Evolutionary conservation across 2,329 filamentous ascomycete genomes (phyloP), one percentile per base, ranked within the genome.

Genomic region (Diaporthe humulicola): DNA sequence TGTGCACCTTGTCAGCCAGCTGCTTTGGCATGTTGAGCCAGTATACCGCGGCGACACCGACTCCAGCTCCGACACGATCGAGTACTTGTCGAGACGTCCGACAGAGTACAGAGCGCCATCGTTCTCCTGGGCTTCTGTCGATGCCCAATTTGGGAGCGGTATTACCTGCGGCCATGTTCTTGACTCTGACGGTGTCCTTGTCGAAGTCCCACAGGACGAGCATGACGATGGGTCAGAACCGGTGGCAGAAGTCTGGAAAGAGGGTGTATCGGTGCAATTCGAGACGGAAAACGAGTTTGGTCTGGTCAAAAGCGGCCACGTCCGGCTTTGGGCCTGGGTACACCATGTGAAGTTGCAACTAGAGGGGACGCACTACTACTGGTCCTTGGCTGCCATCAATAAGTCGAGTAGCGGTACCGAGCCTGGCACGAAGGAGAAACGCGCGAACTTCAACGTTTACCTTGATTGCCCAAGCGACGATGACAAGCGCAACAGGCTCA

Each of bases 81-180:
- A 38, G 25, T 48, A 61, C 45, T 22, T 25, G 10, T 60, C 60
- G 14, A 70, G 2, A 25, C 70, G 74, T 19, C 70, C 70, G 17
- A 36, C 7, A 9, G 3, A 48, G 19, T 75, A 75, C 54, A 61
- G 74, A 6, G 70, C 70, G 19, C 74, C 74, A 56, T 64, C 54
- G 0, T 75, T 73, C 12, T 73, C 74, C 3, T 75, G 74, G 74
- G 70, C 71, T 9, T 70, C 74, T 0, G 14, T 75, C 10, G 70
- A 75, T n/a, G 74, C 52, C 2, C 61, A 74, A 15, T 17, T 40
- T 22, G 36, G 73, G 0, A 45, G 56, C 9, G 64, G 60, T 2
- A 70, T 73, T 10, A 22, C 56, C 5, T 61, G 36, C 9, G 70
- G 70, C 12, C 36, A 73, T 17, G 28, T 60, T 33, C 48, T 40